A percentile compares a stretch with the other conserved stretches of the same genome.
Conservation (phyloP, 1,139 yeast species). For the Blastobotrys persicus region DNA sequence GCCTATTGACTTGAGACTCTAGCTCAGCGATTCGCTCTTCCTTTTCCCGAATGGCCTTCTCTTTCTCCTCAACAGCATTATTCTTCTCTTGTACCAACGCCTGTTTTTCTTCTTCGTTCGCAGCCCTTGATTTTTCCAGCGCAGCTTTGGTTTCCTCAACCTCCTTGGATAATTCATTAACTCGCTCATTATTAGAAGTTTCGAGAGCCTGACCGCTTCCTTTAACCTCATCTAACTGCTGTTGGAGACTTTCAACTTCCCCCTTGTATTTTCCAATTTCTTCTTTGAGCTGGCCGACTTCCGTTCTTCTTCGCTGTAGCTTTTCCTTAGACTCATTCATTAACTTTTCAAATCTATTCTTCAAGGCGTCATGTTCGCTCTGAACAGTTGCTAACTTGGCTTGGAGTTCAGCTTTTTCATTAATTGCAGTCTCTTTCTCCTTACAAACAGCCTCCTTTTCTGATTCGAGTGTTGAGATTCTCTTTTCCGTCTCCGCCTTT, state of each 20-base stretch:
- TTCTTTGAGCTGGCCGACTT: slow-evolving; percentile 25
- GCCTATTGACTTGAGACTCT: slow-evolving; percentile 28
- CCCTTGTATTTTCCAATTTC: slow-evolving; percentile 24
- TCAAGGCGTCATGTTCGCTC: slow-evolving; percentile 14
- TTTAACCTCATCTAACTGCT: slow-evolving; percentile 24
- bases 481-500: slow-evolving; percentile 5
- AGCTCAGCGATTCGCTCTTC: slow-evolving; percentile 28
- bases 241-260: slow-evolving; percentile 21
- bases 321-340: slow-evolving; percentile 34
- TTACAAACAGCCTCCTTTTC: slow-evolving; percentile 11
- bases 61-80: slow-evolving; percentile 14
- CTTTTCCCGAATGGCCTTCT: slow-evolving; percentile 20
- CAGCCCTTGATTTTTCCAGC: slow-evolving; percentile 36
- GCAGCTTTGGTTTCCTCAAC: slow-evolving; percentile 21
- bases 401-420: slow-evolving; percentile 8
- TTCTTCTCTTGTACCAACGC: slow-evolving; percentile 23
- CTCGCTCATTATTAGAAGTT: slow-evolving; percentile 19
- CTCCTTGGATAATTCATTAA: slow-evolving; percentile 27
- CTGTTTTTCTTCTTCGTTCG: slow-evolving; percentile 18
- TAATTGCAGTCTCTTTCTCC: slow-evolving; percentile 4
- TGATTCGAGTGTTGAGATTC: slow-evolving; percentile 4
- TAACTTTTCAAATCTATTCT: slow-evolving; percentile 27
- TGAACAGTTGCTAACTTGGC: slow-evolving; percentile 11
- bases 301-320: slow-evolving; percentile 29
- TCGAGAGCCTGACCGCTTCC: slow-evolving; percentile 17